Conservation (phyloP, 306 rosid species). For the Castanopsis chinensis region DNA sequence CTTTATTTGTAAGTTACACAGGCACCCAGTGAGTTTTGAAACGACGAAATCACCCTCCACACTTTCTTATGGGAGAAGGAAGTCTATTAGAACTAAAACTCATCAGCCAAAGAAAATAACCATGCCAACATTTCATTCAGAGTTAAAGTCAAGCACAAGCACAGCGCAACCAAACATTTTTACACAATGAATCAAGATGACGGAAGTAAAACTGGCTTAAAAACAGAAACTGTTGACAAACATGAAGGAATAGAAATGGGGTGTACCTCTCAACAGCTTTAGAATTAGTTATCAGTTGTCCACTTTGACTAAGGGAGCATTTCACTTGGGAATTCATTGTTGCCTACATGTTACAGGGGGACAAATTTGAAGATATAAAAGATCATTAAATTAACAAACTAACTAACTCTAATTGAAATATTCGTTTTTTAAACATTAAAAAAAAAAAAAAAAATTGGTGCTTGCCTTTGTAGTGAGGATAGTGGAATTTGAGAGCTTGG, state of each 20-base stretch:
- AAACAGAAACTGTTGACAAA: not conserved
- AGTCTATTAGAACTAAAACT: too few relatives aligned
- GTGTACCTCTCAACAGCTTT: constrained; percentile 50
- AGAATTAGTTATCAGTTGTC: constrained; percentile 23
- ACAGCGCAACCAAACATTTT: not conserved
- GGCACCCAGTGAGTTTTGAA: too few relatives aligned
- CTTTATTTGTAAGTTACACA: too few relatives aligned
- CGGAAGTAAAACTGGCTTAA: not conserved
- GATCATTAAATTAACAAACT: not conserved
- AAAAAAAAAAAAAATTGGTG: constrained; percentile 6
- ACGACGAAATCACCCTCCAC: too few relatives aligned
- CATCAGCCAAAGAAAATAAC: too few relatives aligned
- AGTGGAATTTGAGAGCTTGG: constrained; percentile 19
- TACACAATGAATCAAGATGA: not conserved
- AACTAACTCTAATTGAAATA: not conserved
- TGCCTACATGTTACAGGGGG: not conserved
- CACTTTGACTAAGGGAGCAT: constrained; percentile 33
- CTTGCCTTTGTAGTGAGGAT: constrained; percentile 24
- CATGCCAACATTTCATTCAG: not conserved
- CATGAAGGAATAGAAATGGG: not conserved
- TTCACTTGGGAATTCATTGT: not conserved
- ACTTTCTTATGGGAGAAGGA: too few relatives aligned
- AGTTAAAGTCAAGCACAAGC: not conserved
- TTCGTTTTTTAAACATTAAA: not conserved
- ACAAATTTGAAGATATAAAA: not conserved